Percentiles rank a stretch among this genome's conserved stretches.
phyloP scores from a whole-genome alignment of 177 flowering plant species.

The Vitis hybrid region DNA sequence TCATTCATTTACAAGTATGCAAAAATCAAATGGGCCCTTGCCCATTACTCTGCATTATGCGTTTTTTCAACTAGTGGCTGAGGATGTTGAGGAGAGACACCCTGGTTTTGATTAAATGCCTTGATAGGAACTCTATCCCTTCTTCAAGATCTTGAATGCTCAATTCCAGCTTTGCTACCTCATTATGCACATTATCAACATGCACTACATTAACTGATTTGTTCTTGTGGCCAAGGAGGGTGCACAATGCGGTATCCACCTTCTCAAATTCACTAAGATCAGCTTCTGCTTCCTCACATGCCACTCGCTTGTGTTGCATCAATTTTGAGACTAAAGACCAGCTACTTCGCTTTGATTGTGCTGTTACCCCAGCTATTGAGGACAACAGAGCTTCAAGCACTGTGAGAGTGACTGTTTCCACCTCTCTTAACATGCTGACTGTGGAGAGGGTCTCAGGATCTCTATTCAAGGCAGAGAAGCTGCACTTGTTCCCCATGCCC shows the following conservation, averaged over 20 bases:
- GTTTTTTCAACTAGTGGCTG: no score
- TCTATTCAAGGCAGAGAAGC: not conserved
- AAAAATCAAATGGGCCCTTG: no score
- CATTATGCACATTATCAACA: no score
- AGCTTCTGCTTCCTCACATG: not conserved
- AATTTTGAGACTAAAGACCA: slow-evolving; percentile 16
- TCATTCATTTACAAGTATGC: no score
- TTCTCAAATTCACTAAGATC: slow-evolving; percentile 11
- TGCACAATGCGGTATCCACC: slow-evolving; percentile 11
- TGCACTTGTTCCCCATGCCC: not conserved
- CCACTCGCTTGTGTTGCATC: slow-evolving; percentile 1
- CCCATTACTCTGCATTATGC: no score
- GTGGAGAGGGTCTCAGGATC: slow-evolving; percentile 4
- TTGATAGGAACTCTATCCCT: not conserved
- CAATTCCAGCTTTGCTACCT: not conserved
- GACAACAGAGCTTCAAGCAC: slow-evolving; percentile 16
- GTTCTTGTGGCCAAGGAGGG: slow-evolving; percentile 3
- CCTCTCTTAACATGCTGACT: slow-evolving; percentile 22
- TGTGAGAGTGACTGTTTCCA: slow-evolving; percentile 18
- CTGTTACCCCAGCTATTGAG: slow-evolving; percentile 8
- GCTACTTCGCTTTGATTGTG: slow-evolving; percentile 6
- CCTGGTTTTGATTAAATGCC: not conserved
- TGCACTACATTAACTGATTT: not conserved
- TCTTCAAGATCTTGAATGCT: slow-evolving; percentile 7
- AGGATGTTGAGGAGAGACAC: no score